A percentile compares a stretch with the other conserved stretches of the same genome.
Evolutionary conservation across 495 filamentous ascomycete genomes (phyloP).

Genomic region (Hyaloscypha bicolor): DNA sequence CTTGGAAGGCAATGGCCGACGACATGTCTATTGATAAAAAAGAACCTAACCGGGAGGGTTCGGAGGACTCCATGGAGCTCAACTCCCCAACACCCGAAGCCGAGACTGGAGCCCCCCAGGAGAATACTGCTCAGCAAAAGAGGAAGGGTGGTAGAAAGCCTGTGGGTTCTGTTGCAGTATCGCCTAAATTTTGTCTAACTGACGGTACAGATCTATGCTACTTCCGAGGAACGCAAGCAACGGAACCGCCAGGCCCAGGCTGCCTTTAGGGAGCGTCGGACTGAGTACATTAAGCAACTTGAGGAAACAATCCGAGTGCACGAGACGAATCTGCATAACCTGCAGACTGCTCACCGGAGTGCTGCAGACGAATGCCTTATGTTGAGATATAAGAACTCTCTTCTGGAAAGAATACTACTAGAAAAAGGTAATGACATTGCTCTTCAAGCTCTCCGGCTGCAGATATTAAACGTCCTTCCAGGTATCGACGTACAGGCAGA

Average conservation of each 20-base stretch:
- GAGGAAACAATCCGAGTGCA: constrained; percentile 97
- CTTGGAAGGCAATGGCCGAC: constrained; percentile 30
- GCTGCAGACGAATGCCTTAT: constrained; percentile 98
- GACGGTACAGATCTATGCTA: constrained; percentile 83
- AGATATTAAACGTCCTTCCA: constrained; percentile 36
- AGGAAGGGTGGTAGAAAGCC: constrained; percentile 97
- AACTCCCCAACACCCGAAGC: constrained; percentile 51
- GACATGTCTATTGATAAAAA: constrained; percentile 61
- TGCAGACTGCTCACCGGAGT: constrained; percentile 91
- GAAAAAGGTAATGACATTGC: constrained; percentile 74
- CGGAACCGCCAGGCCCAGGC: constrained; percentile 97
- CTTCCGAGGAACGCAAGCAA: constrained; percentile 97
- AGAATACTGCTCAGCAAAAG: constrained; percentile 59
- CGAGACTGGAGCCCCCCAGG: constrained; percentile 40
- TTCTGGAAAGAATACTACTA: constrained; percentile 90
- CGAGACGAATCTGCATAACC: constrained; percentile 86
- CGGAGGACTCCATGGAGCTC: constrained; percentile 54
- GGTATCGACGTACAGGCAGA: constrained; percentile 98
- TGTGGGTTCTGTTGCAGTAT: constrained; percentile 62
- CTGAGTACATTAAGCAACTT: constrained; percentile 98
- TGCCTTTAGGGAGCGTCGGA: constrained; percentile 93
- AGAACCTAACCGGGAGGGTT: constrained; percentile 48
- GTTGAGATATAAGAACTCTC: constrained; percentile 97
- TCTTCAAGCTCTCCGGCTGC: neutral
- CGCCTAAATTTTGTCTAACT: constrained; percentile 19